Evolutionary conservation across 2,329 filamentous ascomycete genomes (phyloP).

Genomic region (Xylaria sp.): DNA sequence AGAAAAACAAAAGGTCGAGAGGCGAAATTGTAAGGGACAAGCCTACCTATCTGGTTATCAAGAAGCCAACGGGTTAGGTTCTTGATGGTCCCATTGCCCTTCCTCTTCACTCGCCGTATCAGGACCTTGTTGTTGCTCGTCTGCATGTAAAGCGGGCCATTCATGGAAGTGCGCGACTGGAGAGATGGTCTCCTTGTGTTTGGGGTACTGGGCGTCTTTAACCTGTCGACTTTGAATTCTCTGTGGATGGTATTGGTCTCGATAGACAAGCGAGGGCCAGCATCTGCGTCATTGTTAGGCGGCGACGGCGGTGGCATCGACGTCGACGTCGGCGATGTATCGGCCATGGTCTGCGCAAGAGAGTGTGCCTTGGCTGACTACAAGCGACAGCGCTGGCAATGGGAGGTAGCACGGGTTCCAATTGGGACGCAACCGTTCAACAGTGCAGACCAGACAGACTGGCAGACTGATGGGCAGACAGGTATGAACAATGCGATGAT

Average conservation of each 20-base stretch:
- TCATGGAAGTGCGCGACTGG: slow-evolving; percentile 57
- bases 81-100: slow-evolving; percentile 70
- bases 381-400: slow-evolving; percentile 9
- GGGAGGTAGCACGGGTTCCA: slow-evolving; percentile 10
- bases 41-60: slow-evolving; percentile 80
- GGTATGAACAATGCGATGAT: background rate
- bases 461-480: background rate
- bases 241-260: slow-evolving; percentile 30
- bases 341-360: slow-evolving; percentile 30
- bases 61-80: slow-evolving; percentile 76
- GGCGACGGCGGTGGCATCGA: slow-evolving; percentile 21
- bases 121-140: slow-evolving; percentile 64
- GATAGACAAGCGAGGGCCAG: slow-evolving; percentile 36
- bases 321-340: slow-evolving; percentile 23
- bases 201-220: slow-evolving; percentile 42
- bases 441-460: slow-evolving; percentile 2
- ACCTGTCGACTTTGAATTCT: slow-evolving; percentile 43
- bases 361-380: slow-evolving; percentile 3
- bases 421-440: slow-evolving; percentile 13
- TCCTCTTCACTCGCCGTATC: slow-evolving; percentile 68
- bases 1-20: background rate
- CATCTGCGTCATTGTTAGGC: slow-evolving; percentile 32
- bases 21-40: background rate
- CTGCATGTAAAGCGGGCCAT: slow-evolving; percentile 69
- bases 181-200: slow-evolving; percentile 48